phyloP scores from a whole-genome alignment of 2,329 filamentous ascomycete genomes.

The Thelonectria rubi region DNA sequence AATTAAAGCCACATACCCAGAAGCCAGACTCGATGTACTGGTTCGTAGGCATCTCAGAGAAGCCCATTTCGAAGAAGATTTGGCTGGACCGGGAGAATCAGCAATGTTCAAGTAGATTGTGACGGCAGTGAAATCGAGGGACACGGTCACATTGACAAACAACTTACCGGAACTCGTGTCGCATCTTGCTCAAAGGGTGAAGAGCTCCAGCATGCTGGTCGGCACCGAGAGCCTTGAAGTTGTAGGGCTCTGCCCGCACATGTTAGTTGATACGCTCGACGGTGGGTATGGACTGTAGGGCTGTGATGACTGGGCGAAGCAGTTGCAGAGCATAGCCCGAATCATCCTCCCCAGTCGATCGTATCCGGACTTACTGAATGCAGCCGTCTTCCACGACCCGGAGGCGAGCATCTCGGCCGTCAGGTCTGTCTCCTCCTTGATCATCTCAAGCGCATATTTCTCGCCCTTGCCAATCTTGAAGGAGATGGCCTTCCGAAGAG shows the following conservation, averaged over 20 bases:
- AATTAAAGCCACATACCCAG: conserved; percentile 59
- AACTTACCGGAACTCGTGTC: conserved; percentile 80
- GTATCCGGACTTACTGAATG: conserved; percentile 71
- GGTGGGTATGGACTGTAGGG: background rate
- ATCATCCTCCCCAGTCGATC: conserved; percentile 57
- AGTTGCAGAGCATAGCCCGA: background rate
- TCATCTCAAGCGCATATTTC: conserved; percentile 88
- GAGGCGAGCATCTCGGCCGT: conserved; percentile 90
- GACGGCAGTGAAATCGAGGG: no score
- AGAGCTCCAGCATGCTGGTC: conserved; percentile 69
- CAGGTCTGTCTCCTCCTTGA: conserved; percentile 93
- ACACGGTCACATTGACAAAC: background rate
- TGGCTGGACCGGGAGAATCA: conserved; percentile 53
- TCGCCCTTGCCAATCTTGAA: conserved; percentile 86
- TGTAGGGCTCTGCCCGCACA: conserved; percentile 63
- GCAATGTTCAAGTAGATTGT: background rate
- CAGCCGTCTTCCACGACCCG: conserved; percentile 90
- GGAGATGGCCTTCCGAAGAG: conserved; percentile 81
- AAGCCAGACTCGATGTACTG: conserved; percentile 95
- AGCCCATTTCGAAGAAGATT: conserved; percentile 99
- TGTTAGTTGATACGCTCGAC: background rate
- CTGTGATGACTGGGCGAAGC: background rate
- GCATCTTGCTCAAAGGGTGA: conserved; percentile 89
- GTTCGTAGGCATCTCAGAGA: conserved; percentile 96
- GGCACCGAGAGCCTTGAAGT: conserved; percentile 76